Percentiles rank a stretch among this genome's conserved stretches.
Conservation (phyloP, 1,284 basidiomycete genomes). For the Marasmius sp. region DNA sequence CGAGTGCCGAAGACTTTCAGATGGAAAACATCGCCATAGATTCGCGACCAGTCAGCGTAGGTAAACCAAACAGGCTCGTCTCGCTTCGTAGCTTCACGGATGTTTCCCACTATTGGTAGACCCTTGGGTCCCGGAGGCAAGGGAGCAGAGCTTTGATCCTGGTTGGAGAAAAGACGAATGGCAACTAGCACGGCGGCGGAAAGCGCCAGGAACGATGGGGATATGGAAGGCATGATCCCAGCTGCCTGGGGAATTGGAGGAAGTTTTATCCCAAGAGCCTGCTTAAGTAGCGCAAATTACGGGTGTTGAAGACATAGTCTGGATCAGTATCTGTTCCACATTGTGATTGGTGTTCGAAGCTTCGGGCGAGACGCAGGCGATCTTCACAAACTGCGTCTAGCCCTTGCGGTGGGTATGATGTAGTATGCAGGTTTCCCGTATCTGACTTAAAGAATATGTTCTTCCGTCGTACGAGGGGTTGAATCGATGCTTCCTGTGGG, state of each 20-base stretch:
- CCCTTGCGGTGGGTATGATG: too few species aligned
- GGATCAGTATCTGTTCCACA: too few species aligned
- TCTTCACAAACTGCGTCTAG: too few species aligned
- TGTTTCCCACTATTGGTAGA: conserved; percentile 8
- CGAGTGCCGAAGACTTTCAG: conserved; percentile 11
- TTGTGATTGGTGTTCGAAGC: too few species aligned
- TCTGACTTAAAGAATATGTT: too few species aligned
- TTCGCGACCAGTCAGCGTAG: conserved; percentile 3
- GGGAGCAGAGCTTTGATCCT: neutral
- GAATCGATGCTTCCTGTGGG: too few species aligned
- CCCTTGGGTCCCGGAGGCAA: conserved; percentile 12
- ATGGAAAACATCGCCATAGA: conserved; percentile 6
- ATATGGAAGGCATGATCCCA: neutral
- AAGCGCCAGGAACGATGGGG: neutral
- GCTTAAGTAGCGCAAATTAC: neutral
- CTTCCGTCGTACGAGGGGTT: too few species aligned
- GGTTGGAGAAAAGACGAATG: neutral
- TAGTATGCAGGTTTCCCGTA: too few species aligned
- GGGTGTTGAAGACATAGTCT: neutral
- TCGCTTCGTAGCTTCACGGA: neutral
- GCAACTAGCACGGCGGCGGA: neutral
- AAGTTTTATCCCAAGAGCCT: neutral
- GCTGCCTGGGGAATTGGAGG: neutral
- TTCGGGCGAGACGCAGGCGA: too few species aligned
- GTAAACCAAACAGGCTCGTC: conserved; percentile 3